Evolutionary conservation across 140 eudicot species (phyloP), one percentile per base, ranked within the genome.

Genomic region (Cichorium intybus): DNA sequence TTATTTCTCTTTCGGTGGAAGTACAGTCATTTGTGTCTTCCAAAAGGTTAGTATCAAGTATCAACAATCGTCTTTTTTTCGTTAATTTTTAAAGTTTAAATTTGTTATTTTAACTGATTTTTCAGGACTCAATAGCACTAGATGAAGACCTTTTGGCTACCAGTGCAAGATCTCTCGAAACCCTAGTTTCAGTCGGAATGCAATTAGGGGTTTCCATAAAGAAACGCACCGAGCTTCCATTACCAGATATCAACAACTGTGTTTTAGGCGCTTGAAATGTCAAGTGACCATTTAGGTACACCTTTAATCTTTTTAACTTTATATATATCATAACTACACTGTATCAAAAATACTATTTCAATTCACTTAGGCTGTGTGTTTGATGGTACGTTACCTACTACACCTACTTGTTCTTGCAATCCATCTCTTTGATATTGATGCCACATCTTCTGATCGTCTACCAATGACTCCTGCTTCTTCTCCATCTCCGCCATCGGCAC

Each of bases 1-100:
- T 28, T 91, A 91, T 75, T 91, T 91, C 84, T 87, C 98, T 17
- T 91, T 91, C 67, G 98, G 98, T 24, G 98, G 98, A 62, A 91
- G 98, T 68, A 91, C 97, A 0, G 95, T 87, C 51, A 85, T 91
- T 34, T 87, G 96, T 20, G 87, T 87, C 65, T 91, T 87, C 71
- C 92, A 87, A 71, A 91, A 91, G 96, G 97, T 91, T 61, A 65
- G 86, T 39, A 41, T 62, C 49, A 10, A 26, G 29, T 6, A 33
- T n/a, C n/a, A n/a, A n/a, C n/a, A n/a, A n/a, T n/a, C n/a, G n/a
- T n/a, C n/a, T n/a, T n/a, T n/a, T n/a, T n/a, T 60, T 49, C 24
- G 7, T 50, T 33, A 14, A 2, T 33, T 27, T 47, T 24, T 14
- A 20, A 5, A 17, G 20, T 49, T 6, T 6, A 15, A 4, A 47